Percentiles rank a stretch among this genome's conserved stretches.
These are phyloP conservation scores for Cornus controversa DNA, from an alignment of 148 eudicot genomes.

Conservation along the genomic window DNA sequence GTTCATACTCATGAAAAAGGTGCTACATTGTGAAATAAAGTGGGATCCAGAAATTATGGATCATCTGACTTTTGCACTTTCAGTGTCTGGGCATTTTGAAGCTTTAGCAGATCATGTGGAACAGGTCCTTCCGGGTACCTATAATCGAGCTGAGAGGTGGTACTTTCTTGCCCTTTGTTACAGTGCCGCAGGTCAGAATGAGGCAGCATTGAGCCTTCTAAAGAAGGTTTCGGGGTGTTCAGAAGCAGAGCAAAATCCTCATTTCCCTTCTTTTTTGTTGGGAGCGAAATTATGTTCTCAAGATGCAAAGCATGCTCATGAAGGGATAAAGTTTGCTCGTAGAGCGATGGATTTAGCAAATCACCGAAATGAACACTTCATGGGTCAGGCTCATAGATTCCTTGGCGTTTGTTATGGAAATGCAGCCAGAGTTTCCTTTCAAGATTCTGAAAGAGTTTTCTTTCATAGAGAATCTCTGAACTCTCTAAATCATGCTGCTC, in stretches of 20 bases:
- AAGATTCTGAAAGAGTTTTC: constrained; percentile 51
- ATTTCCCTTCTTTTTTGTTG: constrained; percentile 59
- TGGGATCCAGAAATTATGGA: constrained; percentile 76
- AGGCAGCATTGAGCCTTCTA: constrained; percentile 58
- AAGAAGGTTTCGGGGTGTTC: constrained; percentile 59
- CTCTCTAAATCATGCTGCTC: constrained; percentile 44
- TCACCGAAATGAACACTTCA: constrained; percentile 49
- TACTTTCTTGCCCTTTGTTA: constrained; percentile 90
- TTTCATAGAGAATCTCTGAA: constrained; percentile 51
- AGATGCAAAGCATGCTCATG: constrained; percentile 48
- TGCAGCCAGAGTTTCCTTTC: constrained; percentile 58
- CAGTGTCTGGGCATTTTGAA: constrained; percentile 65
- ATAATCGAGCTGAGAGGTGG: constrained; percentile 76
- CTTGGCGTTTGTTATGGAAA: constrained; percentile 81
- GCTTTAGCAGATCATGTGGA: constrained; percentile 69
- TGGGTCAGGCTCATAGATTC: constrained; percentile 60
- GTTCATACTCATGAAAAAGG: constrained; percentile 60
- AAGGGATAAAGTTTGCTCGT: constrained; percentile 63
- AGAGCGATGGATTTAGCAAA: constrained; percentile 41
- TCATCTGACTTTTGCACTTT: constrained; percentile 78
- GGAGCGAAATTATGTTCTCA: constrained; percentile 81
- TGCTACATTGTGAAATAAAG: constrained; percentile 54
- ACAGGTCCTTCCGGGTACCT: constrained; percentile 72
- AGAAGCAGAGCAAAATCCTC: constrained; percentile 55
- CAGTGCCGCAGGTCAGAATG: constrained; percentile 69